Evolutionary conservation across 768 basidiomycete genomes (phyloP).

Genomic region (Leccinum truebloodii): DNA sequence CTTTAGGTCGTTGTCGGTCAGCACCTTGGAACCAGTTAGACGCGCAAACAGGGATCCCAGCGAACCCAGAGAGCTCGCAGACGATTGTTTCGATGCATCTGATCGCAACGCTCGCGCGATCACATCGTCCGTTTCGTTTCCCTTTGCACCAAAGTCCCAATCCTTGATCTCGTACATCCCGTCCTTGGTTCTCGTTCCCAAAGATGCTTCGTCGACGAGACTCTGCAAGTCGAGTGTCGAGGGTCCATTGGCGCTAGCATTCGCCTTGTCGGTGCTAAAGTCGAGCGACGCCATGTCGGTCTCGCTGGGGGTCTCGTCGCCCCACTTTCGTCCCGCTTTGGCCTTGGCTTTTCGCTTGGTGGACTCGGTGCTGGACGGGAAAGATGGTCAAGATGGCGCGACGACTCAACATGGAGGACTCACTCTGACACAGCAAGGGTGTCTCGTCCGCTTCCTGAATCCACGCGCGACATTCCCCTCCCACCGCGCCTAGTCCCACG

Average conservation of each 20-base stretch:
- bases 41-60: conserved; percentile 82
- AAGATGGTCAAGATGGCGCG: background rate
- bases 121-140: conserved; percentile 49
- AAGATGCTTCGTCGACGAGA: conserved; percentile 67
- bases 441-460: conserved; percentile 58
- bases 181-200: conserved; percentile 75
- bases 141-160: conserved; percentile 70
- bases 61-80: conserved; percentile 54
- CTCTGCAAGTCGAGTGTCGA: conserved; percentile 53
- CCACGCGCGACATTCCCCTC: conserved; percentile 47
- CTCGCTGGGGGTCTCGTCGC: conserved; percentile 74
- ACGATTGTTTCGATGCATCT: conserved; percentile 35
- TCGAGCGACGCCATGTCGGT: conserved; percentile 93
- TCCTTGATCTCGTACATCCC: conserved; percentile 78
- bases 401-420: conserved; percentile 26
- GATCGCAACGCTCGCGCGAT: conserved; percentile 61
- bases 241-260: conserved; percentile 31
- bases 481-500: conserved; percentile 63
- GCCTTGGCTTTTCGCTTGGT: conserved; percentile 61
- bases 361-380: conserved; percentile 58
- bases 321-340: conserved; percentile 91
- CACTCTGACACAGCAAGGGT: conserved; percentile 73
- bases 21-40: conserved; percentile 79
- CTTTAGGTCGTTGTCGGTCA: conserved; percentile 80
- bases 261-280: conserved; percentile 67